A percentile compares a stretch with the other conserved stretches of the same genome.
phyloP scores from a whole-genome alignment of 495 filamentous ascomycete species.

The Trichoderma orchidacearum region DNA sequence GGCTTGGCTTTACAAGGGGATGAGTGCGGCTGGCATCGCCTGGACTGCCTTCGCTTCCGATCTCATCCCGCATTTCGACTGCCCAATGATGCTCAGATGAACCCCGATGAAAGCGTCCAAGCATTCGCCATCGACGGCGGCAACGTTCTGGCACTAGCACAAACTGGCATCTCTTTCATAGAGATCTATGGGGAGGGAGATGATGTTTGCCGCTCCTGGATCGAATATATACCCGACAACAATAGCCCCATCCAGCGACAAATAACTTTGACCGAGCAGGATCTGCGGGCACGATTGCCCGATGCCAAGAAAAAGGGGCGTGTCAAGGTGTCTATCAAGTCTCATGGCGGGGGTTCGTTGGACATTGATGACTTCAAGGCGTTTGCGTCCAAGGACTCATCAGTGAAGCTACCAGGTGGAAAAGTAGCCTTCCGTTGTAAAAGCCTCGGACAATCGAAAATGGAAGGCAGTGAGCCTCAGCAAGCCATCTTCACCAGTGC shows the following conservation, averaged over 20 bases:
- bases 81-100: slow-evolving; percentile 55
- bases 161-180: slow-evolving; percentile 66
- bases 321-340: slow-evolving; percentile 59
- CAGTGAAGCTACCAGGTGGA: slow-evolving; percentile 48
- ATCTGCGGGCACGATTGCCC: slow-evolving; percentile 55
- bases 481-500: slow-evolving; percentile 65
- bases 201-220: slow-evolving; percentile 57
- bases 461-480: slow-evolving; percentile 56
- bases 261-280: slow-evolving; percentile 57
- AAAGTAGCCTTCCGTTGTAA: slow-evolving; percentile 64
- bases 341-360: slow-evolving; percentile 55
- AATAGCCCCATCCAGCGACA: slow-evolving; percentile 50
- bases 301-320: slow-evolving; percentile 57
- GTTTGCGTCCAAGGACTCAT: slow-evolving; percentile 54
- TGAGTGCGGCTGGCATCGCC: slow-evolving; percentile 78
- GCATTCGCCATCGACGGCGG: slow-evolving; percentile 79
- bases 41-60: slow-evolving; percentile 78
- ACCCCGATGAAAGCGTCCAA: slow-evolving; percentile 66
- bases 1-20: slow-evolving; percentile 59
- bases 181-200: slow-evolving; percentile 71
- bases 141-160: slow-evolving; percentile 64
- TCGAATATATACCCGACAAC: slow-evolving; percentile 56
- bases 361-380: slow-evolving; percentile 58
- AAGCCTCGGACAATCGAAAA: slow-evolving; percentile 58
- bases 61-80: slow-evolving; percentile 84